Percentiles rank a stretch among this genome's conserved stretches.
Conservation (phyloP, 257 asterid genomes). For the Cordia subcordata region DNA sequence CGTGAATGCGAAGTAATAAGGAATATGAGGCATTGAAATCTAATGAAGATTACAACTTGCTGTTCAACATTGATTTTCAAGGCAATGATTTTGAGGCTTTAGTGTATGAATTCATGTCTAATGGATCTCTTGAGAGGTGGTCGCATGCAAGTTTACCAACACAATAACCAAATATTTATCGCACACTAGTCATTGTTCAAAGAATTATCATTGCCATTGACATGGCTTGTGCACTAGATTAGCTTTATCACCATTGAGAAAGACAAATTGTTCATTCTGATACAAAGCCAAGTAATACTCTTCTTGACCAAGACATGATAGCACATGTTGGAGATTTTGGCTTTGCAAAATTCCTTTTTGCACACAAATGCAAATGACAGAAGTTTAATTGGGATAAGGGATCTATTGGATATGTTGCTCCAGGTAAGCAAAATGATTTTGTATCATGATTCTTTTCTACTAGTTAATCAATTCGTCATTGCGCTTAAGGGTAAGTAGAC, state of each 20-base stretch:
- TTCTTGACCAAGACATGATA: conserved; percentile 18
- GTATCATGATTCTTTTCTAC: no score
- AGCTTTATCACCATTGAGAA: conserved; percentile 24
- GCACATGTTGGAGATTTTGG: conserved; percentile 37
- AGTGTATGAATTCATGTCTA: conserved; percentile 22
- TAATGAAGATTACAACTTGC: conserved; percentile 19
- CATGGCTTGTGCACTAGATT: conserved; percentile 31
- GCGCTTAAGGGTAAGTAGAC: no score
- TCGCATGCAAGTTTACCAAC: conserved; percentile 9
- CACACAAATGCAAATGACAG: background rate
- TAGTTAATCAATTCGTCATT: no score
- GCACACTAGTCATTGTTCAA: conserved; percentile 8
- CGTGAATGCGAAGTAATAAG: conserved; percentile 34
- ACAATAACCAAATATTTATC: no score
- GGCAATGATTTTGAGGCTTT: conserved; percentile 36
- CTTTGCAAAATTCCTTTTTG: conserved; percentile 21
- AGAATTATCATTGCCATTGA: conserved; percentile 26
- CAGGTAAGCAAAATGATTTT: no score
- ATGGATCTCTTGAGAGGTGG: conserved; percentile 32
- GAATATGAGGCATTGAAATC: conserved; percentile 27
- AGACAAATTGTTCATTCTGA: conserved; percentile 27
- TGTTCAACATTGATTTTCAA: conserved; percentile 21
- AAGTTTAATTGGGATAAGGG: conserved; percentile 28
- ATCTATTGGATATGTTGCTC: conserved; percentile 39
- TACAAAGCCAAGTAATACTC: conserved; percentile 25